Percentiles rank a stretch among this genome's conserved stretches.
Conservation (phyloP, 164 flowering plant genomes). For the Nelumbo lutea region DNA sequence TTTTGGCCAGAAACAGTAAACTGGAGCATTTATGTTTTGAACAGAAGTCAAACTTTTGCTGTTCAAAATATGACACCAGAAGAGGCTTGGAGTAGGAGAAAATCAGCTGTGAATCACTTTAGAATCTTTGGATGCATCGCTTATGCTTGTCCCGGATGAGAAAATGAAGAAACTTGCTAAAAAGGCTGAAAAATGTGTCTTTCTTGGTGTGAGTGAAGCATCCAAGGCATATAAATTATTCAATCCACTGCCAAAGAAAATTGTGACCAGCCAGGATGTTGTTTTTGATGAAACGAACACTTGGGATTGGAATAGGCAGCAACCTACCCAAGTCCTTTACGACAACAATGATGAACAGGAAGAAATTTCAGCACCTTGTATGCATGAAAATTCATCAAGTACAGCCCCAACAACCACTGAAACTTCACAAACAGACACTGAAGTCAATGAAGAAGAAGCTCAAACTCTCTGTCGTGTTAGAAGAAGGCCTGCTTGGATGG, state of each 20-base stretch:
- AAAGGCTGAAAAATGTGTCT: too few relatives aligned
- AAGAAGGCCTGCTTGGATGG: conserved; percentile 2
- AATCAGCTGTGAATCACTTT: neutral
- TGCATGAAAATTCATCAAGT: neutral
- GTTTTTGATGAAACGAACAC: conserved; percentile 7
- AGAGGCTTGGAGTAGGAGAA: neutral
- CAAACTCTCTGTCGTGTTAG: neutral
- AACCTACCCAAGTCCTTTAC: neutral
- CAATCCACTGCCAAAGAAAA: conserved; percentile 7
- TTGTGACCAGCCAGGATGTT: neutral
- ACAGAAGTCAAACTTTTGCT: too few relatives aligned
- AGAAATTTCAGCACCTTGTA: neutral
- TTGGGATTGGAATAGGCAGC: conserved; percentile 1
- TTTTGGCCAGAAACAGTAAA: neutral
- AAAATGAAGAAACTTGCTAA: too few relatives aligned
- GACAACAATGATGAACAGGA: conserved; percentile 1
- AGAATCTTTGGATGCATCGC: conserved; percentile 4
- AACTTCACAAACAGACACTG: neutral
- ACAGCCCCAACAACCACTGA: neutral
- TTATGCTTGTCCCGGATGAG: conserved; percentile 1
- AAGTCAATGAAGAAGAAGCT: neutral
- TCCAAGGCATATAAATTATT: conserved; percentile 3
- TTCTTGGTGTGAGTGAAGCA: too few relatives aligned
- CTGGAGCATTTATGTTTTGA: too few relatives aligned
- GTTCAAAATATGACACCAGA: too few relatives aligned